Evolutionary conservation across 2,329 filamentous ascomycete species (phyloP), one percentile per base, ranked within the genome.

Genomic region (Dothideomycetes sp.): DNA sequence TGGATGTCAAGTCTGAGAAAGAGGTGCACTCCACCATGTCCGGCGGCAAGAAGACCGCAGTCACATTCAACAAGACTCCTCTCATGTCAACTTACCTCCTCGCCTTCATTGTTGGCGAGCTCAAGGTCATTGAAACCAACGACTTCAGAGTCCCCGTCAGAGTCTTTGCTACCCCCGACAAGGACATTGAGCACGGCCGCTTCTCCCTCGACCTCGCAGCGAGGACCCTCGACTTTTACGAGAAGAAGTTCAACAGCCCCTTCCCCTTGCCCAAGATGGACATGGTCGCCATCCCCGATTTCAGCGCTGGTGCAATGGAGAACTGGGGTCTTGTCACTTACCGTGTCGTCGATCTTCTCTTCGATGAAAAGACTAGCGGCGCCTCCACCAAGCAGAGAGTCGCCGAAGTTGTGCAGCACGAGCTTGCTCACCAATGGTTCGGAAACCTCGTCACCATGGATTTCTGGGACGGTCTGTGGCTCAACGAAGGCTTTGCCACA

Each of bases 281-380:
- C 62, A 91, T 94, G 81, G 80, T 94, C 51, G 88, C 89, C 33
- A 88, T 96, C 55, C 89, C 89, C 12, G 89, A 96, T 59, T 96
- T 96, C 59, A 86, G 86, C 37, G 86, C 87, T 36, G 89, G 89
- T 46, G 89, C 88, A 44, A 95, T 96, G 88, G 88, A 96, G 71
- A 96, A 96, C 62, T 96, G 89, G 89, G 89, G 89, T 57, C 69
- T 96, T 38, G 79, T 96, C 50, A 96, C 89, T 5, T 96, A 95
- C 66, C 82, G 89, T 48, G 84, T 94, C 16, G 88, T 95, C 24
- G 86, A 93, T 56, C 63, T 96, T 34, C 73, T 96, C 43, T 77
- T 94, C 46, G 89, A 96, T 52, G 86, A 95, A 63, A 91, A 93
- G 71, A 83, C 77, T 3, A 91, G 84, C 53, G 84, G 87, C 55